Base-by-base conservation (phyloP, 2,329 filamentous ascomycete species). In the Exophiala calicioides region DNA sequence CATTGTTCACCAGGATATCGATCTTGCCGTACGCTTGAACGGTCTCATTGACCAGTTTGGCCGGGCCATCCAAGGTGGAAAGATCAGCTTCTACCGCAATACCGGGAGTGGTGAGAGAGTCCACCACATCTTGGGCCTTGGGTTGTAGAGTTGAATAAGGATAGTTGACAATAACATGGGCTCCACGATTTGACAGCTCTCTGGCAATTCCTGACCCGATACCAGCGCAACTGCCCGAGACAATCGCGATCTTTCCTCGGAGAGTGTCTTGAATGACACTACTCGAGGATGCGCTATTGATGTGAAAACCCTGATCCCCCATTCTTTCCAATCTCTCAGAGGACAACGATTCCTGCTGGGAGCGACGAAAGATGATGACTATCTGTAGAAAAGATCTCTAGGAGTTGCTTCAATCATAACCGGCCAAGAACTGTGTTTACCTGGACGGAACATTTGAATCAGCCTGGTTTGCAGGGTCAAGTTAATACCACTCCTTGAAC, bases 71-170 rank as follows among this genome's bases (percentile, higher is more conserved):
- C 3, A 44, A 6, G 1, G 46, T 50, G 7, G 27, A 40, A 2
- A 44, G 13, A 13, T 50, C 45, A 1, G 46, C 73, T 27, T 7
- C 7, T 27, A 27, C 24, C 7, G 24, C 12, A 12, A 27, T 12
- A 12, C 24, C 24, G 12, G 24, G 24, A 7, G 24, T 27, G 7
- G 24, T 12, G 24, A 27, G 24, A 27, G 24, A 27, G 24, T 7
- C 7, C 7, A 27, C 7, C 24, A 27, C 7, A 7, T 7, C 7
- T 12, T 7, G 24, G 7, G 24, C 12, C 24, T 27, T 7, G 7
- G 24, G 12, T 27, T 7, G 24, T 27, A 27, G 12, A 12, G 24
- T 27, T 12, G 7, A 7, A 12, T 7, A 12, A 12, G 24, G 24
- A 27, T 12, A 27, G 24, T 27, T 27, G 24, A 27, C 24, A 7